Conservation (phyloP, 2,329 filamentous ascomycete species). For the Ophiobolus disseminans region DNA sequence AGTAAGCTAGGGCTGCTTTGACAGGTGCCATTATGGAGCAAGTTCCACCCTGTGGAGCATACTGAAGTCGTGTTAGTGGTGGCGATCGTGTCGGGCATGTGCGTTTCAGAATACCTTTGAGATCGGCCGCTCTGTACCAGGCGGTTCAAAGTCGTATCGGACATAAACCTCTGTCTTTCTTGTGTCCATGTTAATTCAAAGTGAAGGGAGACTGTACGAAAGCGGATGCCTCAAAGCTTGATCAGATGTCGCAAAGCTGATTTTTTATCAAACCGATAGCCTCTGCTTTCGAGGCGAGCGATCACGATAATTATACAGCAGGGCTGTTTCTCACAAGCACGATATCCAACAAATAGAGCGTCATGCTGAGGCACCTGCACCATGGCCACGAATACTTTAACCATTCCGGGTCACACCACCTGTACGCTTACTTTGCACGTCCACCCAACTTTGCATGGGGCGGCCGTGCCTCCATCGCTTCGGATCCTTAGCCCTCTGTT, state of each 20-base stretch:
- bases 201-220: too few relatives aligned
- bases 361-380: slow-evolving; percentile 5
- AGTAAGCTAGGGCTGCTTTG: slow-evolving; percentile 8
- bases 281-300: too few relatives aligned
- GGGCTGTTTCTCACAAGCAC: too few relatives aligned
- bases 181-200: neutral
- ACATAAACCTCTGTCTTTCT: neutral
- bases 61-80: slow-evolving; percentile 4
- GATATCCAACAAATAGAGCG: too few relatives aligned
- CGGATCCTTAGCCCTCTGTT: neutral
- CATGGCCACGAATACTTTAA: slow-evolving; percentile 1
- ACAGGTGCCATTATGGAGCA: slow-evolving; percentile 2
- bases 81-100: neutral
- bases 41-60: neutral
- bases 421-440: neutral
- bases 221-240: too few relatives aligned
- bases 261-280: too few relatives aligned
- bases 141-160: neutral
- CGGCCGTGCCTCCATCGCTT: slow-evolving; percentile 1
- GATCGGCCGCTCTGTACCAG: neutral
- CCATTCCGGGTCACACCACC: slow-evolving; percentile 2
- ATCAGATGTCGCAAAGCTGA: neutral
- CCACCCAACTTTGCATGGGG: slow-evolving; percentile 1
- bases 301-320: too few relatives aligned
- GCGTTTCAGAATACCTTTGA: slow-evolving; percentile 1